These are phyloP conservation scores for Trypanosoma rangeli DNA, from an alignment of 208 protist species.

Conservation along the genomic window DNA sequence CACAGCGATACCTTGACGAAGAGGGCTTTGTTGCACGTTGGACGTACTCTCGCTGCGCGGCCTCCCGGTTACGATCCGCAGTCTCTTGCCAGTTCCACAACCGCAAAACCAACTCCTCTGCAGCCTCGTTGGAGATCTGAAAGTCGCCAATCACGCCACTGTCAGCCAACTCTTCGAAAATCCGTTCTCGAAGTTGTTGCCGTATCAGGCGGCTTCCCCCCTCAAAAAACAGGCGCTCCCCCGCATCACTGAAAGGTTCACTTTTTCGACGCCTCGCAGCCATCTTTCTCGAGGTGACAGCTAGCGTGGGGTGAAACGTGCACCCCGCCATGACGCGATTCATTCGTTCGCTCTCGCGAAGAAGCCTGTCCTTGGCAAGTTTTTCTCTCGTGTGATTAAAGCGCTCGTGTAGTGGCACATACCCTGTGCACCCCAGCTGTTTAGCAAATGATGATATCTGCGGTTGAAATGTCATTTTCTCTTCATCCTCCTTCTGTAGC, in stretches of 20 bases:
- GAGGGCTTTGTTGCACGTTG: conserved; percentile 7
- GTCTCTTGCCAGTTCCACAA: conserved; percentile 54
- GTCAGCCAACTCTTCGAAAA: conserved; percentile 32
- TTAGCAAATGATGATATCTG: conserved; percentile 53
- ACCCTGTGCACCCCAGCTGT: conserved; percentile 27
- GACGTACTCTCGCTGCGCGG: conserved; percentile 33
- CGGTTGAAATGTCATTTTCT: conserved; percentile 62
- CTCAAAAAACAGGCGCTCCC: conserved; percentile 76
- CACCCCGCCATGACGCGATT: conserved; percentile 38
- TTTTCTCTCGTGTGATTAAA: conserved; percentile 25
- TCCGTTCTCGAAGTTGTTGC: conserved; percentile 66
- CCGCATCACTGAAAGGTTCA: conserved; percentile 57
- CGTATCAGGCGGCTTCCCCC: conserved; percentile 70
- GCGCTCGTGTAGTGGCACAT: conserved; percentile 39
- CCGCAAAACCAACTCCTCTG: conserved; percentile 41
- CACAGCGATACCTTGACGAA: background rate
- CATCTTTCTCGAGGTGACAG: conserved; percentile 38
- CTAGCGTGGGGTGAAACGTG: conserved; percentile 64
- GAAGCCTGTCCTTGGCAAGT: conserved; percentile 35
- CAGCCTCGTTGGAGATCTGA: conserved; percentile 33
- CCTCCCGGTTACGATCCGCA: conserved; percentile 33
- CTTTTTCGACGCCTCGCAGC: conserved; percentile 23
- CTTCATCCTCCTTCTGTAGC: conserved; percentile 24
- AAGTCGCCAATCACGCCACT: conserved; percentile 46
- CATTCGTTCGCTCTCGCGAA: conserved; percentile 31